Evolutionary conservation across 352 stramenopile species (phyloP).

Genomic region (Phytophthora ohioensis): DNA sequence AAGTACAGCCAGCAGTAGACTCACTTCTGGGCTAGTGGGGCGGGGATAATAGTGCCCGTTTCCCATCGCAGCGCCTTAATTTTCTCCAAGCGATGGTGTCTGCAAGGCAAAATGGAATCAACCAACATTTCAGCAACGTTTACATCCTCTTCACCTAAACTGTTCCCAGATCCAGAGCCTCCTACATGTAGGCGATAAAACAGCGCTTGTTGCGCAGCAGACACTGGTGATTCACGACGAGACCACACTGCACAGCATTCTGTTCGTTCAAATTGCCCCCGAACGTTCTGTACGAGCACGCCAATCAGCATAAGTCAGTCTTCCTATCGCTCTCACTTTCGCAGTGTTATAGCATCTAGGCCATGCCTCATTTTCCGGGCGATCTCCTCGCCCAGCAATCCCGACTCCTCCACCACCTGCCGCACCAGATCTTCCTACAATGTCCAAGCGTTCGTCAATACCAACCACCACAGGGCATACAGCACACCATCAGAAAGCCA

Average conservation of each 20-base stretch:
- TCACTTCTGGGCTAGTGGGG: constrained; percentile 75
- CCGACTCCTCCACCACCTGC: constrained; percentile 82
- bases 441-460: constrained; percentile 4
- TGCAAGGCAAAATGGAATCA: not conserved
- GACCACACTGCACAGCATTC: constrained; percentile 70
- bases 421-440: constrained; percentile 83
- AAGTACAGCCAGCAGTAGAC: not conserved
- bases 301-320: constrained; percentile 5
- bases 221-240: constrained; percentile 92
- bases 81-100: constrained; percentile 83
- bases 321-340: not conserved
- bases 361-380: constrained; percentile 73
- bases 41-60: constrained; percentile 88
- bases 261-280: constrained; percentile 66
- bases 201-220: constrained; percentile 92
- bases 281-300: constrained; percentile 52
- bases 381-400: constrained; percentile 75
- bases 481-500: not conserved
- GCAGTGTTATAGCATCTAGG: not conserved
- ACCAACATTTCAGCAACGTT: not conserved
- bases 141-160: not conserved
- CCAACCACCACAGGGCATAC: not conserved
- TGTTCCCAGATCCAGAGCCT: not conserved
- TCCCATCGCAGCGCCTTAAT: constrained; percentile 93
- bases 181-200: constrained; percentile 88